phyloP scores from a whole-genome alignment of 306 rosid species.

The Pterocarpus santalinus region DNA sequence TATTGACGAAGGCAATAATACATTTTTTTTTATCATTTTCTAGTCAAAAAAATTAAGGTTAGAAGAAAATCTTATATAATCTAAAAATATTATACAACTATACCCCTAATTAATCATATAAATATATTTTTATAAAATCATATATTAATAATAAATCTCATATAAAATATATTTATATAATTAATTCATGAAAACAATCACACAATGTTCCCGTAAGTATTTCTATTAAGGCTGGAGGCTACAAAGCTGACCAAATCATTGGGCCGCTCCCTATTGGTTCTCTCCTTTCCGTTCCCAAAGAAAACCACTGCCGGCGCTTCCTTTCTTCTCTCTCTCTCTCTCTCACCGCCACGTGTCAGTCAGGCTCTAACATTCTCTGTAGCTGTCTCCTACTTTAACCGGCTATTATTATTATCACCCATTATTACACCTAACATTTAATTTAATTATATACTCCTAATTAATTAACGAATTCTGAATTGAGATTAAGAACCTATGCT shows the following conservation, averaged over 20 bases:
- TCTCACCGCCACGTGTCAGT: conserved; percentile 45
- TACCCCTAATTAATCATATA: too few species aligned
- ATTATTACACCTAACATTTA: background rate
- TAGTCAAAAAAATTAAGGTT: background rate
- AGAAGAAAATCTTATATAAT: too few species aligned
- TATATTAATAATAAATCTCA: too few species aligned
- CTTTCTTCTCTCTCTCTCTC: background rate
- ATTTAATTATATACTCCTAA: background rate
- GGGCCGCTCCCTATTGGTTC: background rate
- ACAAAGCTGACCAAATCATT: conserved; percentile 31
- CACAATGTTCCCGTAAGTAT: too few species aligned
- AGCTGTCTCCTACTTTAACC: conserved; percentile 47
- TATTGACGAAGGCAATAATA: too few species aligned
- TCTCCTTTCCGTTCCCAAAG: background rate
- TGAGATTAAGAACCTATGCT: background rate
- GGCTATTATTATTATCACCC: conserved; percentile 6
- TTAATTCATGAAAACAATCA: too few species aligned
- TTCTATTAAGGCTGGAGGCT: too few species aligned
- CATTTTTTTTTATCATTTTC: background rate
- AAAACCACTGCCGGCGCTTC: background rate
- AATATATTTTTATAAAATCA: too few species aligned
- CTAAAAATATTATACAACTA: too few species aligned
- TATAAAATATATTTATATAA: too few species aligned
- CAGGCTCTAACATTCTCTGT: background rate
- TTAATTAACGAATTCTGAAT: background rate